Evolutionary conservation across 768 basidiomycete genomes (phyloP).

Genomic region (Strobilomyces echinocephalus): DNA sequence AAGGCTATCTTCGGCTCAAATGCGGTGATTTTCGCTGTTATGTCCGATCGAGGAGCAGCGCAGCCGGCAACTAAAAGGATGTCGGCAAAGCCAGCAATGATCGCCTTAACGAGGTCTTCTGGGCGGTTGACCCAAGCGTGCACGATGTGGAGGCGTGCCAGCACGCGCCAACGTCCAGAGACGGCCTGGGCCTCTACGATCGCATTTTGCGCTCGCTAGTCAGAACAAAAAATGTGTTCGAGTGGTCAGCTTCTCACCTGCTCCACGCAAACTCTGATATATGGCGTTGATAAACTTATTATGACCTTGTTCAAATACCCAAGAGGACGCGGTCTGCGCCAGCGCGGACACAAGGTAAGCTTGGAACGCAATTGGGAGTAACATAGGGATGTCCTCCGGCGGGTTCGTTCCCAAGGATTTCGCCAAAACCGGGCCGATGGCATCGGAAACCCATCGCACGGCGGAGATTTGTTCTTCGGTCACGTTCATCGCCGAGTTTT

Average conservation of each 20-base stretch:
- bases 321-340: conserved; percentile 1
- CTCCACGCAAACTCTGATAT: conserved; percentile 8
- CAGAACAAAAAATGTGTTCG: background rate
- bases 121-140: background rate
- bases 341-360: background rate
- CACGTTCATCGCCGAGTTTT: background rate
- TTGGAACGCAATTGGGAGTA: conserved; percentile 8
- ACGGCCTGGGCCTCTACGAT: background rate
- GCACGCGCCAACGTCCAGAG: background rate
- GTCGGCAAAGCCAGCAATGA: background rate
- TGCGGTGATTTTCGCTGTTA: background rate
- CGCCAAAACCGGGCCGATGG: background rate
- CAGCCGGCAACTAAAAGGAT: background rate
- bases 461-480: background rate
- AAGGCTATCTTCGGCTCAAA: background rate
- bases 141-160: background rate
- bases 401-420: background rate
- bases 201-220: background rate
- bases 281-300: conserved; percentile 5
- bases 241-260: conserved; percentile 2
- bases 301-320: conserved; percentile 2
- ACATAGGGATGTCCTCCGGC: conserved; percentile 6
- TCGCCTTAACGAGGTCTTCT: background rate
- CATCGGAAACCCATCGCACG: background rate
- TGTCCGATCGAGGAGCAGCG: background rate